Conservation (phyloP, 1,284 basidiomycete genomes). For the Rhodotorula sp. region DNA sequence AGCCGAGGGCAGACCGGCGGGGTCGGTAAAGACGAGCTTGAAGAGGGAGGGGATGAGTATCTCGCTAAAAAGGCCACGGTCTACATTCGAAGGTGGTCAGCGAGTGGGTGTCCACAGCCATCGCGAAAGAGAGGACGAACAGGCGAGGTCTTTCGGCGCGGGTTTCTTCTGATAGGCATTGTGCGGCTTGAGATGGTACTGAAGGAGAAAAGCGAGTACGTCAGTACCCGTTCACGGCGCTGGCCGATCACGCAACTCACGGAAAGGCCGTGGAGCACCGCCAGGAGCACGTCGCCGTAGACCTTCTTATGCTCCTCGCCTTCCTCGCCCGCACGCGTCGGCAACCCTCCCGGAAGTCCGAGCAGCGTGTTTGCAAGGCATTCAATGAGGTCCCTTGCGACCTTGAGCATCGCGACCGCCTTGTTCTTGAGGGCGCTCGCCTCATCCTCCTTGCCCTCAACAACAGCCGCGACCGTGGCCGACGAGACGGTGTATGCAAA, state of each 20-base stretch:
- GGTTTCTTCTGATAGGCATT: neutral
- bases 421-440: neutral
- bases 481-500: neutral
- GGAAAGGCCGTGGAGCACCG: neutral
- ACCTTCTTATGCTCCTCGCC: no score
- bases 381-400: neutral
- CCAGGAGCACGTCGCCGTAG: neutral
- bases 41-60: neutral
- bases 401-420: neutral
- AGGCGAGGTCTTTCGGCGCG: conserved; percentile 1
- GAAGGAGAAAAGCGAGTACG: neutral
- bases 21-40: conserved; percentile 6
- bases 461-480: neutral
- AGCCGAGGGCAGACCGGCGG: neutral
- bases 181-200: conserved; percentile 4
- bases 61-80: conserved; percentile 3
- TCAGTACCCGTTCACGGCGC: no score
- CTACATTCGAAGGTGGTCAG: neutral
- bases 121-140: neutral
- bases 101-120: neutral
- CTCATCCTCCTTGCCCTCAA: neutral
- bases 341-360: neutral
- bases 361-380: neutral
- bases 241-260: neutral
- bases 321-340: neutral